phyloP scores from a whole-genome alignment of 2,329 filamentous ascomycete species.

The Neofusicoccum cordaticola region DNA sequence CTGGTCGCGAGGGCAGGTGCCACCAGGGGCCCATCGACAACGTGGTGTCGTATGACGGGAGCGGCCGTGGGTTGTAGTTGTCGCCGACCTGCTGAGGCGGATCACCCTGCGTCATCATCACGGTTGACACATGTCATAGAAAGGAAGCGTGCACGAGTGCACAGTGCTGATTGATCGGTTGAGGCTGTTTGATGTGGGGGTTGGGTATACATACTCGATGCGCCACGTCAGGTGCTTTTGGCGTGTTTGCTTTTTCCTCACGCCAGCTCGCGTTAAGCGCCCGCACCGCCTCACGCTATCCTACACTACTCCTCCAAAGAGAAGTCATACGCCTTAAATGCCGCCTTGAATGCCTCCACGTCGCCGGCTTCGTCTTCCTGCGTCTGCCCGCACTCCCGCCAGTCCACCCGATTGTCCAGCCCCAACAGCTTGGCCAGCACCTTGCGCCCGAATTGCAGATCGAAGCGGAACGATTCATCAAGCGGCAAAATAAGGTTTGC shows the following conservation, averaged over 20 bases:
- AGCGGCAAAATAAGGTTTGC: constrained; percentile 74
- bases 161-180: not conserved
- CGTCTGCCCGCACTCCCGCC: constrained; percentile 79
- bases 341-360: constrained; percentile 72
- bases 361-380: constrained; percentile 76
- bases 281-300: constrained; percentile 5
- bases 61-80: not conserved
- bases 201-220: constrained; percentile 12
- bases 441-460: constrained; percentile 83
- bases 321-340: constrained; percentile 87
- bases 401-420: constrained; percentile 74
- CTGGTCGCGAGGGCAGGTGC: constrained; percentile 5
- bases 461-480: constrained; percentile 71
- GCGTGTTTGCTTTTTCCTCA: constrained; percentile 11
- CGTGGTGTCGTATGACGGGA: constrained; percentile 11
- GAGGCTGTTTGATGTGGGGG: not conserved
- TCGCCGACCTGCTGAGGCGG: not conserved
- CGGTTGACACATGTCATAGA: not conserved
- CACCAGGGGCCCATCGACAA: not conserved
- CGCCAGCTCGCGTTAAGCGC: constrained; percentile 1
- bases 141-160: not conserved
- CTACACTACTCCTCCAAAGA: constrained; percentile 43
- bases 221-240: constrained; percentile 13
- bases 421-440: constrained; percentile 86
- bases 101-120: not conserved